These are phyloP conservation scores for Paracoccidioides brasiliensis DNA, from an alignment of 2,329 filamentous ascomycete genomes.

Conservation along the genomic window DNA sequence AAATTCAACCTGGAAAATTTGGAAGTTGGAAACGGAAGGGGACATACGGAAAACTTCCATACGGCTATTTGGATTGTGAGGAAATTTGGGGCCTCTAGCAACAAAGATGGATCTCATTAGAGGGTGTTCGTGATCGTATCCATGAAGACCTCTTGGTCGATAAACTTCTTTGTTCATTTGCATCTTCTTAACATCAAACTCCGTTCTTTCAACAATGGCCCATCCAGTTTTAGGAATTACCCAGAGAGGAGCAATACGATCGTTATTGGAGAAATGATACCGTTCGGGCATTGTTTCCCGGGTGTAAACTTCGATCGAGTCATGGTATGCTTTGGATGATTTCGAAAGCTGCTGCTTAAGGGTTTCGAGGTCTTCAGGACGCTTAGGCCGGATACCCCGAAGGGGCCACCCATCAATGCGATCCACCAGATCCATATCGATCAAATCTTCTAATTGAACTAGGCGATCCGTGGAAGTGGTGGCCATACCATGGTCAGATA, in stretches of 20 bases:
- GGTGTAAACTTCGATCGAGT: slow-evolving; percentile 73
- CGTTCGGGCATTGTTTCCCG: slow-evolving; percentile 77
- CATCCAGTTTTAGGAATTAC: slow-evolving; percentile 84
- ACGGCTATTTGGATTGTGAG: slow-evolving; percentile 67
- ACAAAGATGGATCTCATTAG: slow-evolving; percentile 95
- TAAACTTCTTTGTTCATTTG: slow-evolving; percentile 54
- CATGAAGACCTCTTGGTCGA: slow-evolving; percentile 72
- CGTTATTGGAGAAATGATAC: slow-evolving; percentile 81
- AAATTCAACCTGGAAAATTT: background rate
- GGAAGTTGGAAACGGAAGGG: background rate
- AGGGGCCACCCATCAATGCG: slow-evolving; percentile 92
- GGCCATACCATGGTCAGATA: slow-evolving; percentile 97
- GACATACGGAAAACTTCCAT: slow-evolving; percentile 70
- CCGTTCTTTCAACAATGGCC: slow-evolving; percentile 70
- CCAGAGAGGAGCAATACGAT: slow-evolving; percentile 89
- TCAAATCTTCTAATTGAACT: slow-evolving; percentile 77
- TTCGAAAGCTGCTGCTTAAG: slow-evolving; percentile 48
- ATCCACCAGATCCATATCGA: slow-evolving; percentile 64
- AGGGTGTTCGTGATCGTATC: slow-evolving; percentile 88
- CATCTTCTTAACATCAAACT: slow-evolving; percentile 61
- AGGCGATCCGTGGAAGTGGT: slow-evolving; percentile 70
- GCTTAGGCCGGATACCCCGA: slow-evolving; percentile 72
- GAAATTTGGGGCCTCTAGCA: slow-evolving; percentile 82
- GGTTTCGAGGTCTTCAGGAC: slow-evolving; percentile 48
- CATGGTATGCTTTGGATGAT: slow-evolving; percentile 41